Evolutionary conservation across 371 early-diverging fungal species (phyloP).

Genomic region (Catenaria anguillulae): DNA sequence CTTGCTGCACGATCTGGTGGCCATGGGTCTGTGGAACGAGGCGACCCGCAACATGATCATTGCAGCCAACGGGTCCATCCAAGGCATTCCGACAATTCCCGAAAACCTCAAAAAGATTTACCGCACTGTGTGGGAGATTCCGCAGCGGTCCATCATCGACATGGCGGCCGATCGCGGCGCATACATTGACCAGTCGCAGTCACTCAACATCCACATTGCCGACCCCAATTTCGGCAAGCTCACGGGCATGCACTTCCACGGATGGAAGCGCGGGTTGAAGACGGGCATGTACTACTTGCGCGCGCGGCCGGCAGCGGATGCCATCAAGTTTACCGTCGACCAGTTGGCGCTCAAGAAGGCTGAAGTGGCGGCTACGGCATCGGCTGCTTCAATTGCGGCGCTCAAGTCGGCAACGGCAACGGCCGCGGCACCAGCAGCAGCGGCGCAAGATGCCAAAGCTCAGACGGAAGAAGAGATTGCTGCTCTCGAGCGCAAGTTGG

Average conservation of each 20-base stretch:
- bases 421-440: no score
- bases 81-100: conserved; percentile 69
- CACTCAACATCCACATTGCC: conserved; percentile 93
- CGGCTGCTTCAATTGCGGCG: conserved; percentile 9
- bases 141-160: conserved; percentile 53
- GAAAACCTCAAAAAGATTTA: conserved; percentile 86
- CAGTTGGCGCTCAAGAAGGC: conserved; percentile 15
- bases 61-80: conserved; percentile 89
- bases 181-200: conserved; percentile 97
- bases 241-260: conserved; percentile 99
- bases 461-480: background rate
- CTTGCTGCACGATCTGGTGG: conserved; percentile 86
- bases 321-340: conserved; percentile 81
- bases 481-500: conserved; percentile 28
- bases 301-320: conserved; percentile 91
- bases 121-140: conserved; percentile 98
- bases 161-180: conserved; percentile 86
- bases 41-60: conserved; percentile 94
- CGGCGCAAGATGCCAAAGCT: no score
- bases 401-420: background rate
- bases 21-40: conserved; percentile 89
- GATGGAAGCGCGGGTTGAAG: conserved; percentile 97
- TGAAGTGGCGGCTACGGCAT: background rate
- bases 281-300: conserved; percentile 99
- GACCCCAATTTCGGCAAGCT: conserved; percentile 82